Evolutionary conservation across 768 basidiomycete species (phyloP), one percentile per base, ranked within the genome.

Genomic region (Lactarius akahatsu): DNA sequence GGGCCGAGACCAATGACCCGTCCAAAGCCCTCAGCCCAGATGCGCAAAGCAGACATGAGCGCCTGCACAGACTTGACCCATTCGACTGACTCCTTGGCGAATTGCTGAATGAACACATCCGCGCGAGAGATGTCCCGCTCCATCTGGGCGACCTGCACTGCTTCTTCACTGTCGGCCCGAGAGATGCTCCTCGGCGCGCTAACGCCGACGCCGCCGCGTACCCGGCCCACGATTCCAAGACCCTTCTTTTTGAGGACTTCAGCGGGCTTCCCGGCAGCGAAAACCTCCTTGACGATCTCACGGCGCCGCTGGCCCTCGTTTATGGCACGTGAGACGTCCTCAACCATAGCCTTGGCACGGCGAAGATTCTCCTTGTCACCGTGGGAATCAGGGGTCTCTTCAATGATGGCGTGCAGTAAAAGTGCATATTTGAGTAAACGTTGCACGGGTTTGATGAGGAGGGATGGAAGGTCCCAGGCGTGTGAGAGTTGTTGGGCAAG

Each of bases 401-500:
- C 86, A 61, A 89, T 83, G 70, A 94, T 88, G 30, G 91, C 85
- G 30, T 79, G 78, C 40, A 99, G 85, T 34, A 99, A 83, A 10
- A 98, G 84, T 0, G 92, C 87, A 73, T 99, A 99, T 75, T 98
- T 98, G 69, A 98, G 86, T 62, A 98, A 83, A 18, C 96, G 87
- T 73, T 98, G 97, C 4, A 99, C 94, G 40, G 97, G 97, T 77
- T 98, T 98, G 77, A 99, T 98, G 67, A 99, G 88, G 45, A 98
- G 84, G 0, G 94, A 94, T 6, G 92, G 82, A 32, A 99, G 85
- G 74, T 99, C 96, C 89, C 94, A 95, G 3, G 94, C 91, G 72
- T 93, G 89, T 0, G 92, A 91, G 15, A 91, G 82, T 28, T 85
- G 83, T 2, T 87, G 83, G 1, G 91, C 88, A 43, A 90, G 80